Conservation (phyloP, 2,329 filamentous ascomycete species). For the Helicocarpus griseus region DNA sequence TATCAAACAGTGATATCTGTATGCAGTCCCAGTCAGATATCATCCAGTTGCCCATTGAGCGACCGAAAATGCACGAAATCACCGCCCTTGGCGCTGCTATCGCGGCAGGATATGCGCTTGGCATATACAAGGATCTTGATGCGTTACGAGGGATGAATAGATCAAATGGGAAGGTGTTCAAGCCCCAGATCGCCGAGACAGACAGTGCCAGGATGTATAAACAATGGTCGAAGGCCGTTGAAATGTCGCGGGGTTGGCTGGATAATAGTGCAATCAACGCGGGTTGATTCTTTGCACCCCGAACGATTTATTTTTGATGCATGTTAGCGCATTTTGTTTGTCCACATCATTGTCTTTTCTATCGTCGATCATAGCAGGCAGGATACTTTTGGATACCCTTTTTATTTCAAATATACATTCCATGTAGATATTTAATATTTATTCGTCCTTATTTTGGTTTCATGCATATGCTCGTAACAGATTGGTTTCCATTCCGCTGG, state of each 20-base stretch:
- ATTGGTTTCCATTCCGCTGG: background rate
- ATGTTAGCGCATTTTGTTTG: slow-evolving; percentile 6
- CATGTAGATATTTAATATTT: slow-evolving; percentile 1
- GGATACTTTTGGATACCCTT: slow-evolving; percentile 1
- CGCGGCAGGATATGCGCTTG: slow-evolving; percentile 74
- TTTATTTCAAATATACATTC: background rate
- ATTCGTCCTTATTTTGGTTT: background rate
- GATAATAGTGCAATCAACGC: slow-evolving; percentile 20
- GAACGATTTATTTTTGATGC: background rate
- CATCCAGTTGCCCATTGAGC: slow-evolving; percentile 70
- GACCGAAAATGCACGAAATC: slow-evolving; percentile 82
- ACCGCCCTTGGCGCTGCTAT: slow-evolving; percentile 83
- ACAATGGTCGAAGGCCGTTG: slow-evolving; percentile 66
- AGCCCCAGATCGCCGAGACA: slow-evolving; percentile 52
- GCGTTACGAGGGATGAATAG: slow-evolving; percentile 66
- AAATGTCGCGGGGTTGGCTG: slow-evolving; percentile 67
- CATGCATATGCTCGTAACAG: background rate
- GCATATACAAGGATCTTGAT: slow-evolving; percentile 65
- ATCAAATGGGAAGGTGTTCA: slow-evolving; percentile 59
- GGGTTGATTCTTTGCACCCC: slow-evolving; percentile 8
- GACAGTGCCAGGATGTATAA: slow-evolving; percentile 55
- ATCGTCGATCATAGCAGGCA: background rate
- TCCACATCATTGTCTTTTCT: background rate
- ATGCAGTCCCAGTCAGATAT: slow-evolving; percentile 91
- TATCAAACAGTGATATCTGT: slow-evolving; percentile 70